Base-by-base conservation (phyloP, 2,329 filamentous ascomycete species). In the Elsinoe perseae region DNA sequence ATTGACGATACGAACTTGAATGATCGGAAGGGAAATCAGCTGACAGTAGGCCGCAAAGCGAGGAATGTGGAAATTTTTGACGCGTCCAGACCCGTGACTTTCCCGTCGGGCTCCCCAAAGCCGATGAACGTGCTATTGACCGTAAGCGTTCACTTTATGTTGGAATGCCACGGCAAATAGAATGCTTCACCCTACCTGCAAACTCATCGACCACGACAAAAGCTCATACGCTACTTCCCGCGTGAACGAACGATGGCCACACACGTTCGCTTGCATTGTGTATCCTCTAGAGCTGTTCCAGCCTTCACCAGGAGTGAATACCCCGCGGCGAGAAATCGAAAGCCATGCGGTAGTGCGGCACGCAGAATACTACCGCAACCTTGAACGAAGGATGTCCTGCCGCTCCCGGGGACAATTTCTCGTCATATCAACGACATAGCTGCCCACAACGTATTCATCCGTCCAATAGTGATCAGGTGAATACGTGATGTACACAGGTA, bases 371-470 rank as follows among this genome's bases (percentile, higher is more conserved):
- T 20, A 43, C 5, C 7, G 12, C 23, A 3, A 23, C n/a, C 9
- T 21, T 44, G 40, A n/a, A 27, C 23, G n/a, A 12, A 23, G 21
- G 23, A 44, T 23, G 21, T 23, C 18, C 40, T 3, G 18, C 40
- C 18, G 40, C 21, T 20, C 21, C 40, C 18, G 40, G 40, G 18
- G 40, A 43, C 18, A 6, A 43, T 18, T 7, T 48, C 23, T 48
- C 43, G 43, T 48, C 43, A 48, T 48, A 27, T 23, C 43, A 16
- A 48, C 43, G 43, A 48, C 43, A 48, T 48, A 25, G 23, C 23
- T 23, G n/a, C n/a, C 18, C 3, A 12, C 43, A 30, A 10, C 9
- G 7, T 32, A 32, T 50, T 50, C 44, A 50, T 50, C 44, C 44
- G 28, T 50, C 44, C 44, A 50, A 50, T 50, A 21, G 16, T 14